Evolutionary conservation across 148 eudicot species (phyloP), one percentile per base, ranked within the genome.

Genomic region (Linanthus parryae): DNA sequence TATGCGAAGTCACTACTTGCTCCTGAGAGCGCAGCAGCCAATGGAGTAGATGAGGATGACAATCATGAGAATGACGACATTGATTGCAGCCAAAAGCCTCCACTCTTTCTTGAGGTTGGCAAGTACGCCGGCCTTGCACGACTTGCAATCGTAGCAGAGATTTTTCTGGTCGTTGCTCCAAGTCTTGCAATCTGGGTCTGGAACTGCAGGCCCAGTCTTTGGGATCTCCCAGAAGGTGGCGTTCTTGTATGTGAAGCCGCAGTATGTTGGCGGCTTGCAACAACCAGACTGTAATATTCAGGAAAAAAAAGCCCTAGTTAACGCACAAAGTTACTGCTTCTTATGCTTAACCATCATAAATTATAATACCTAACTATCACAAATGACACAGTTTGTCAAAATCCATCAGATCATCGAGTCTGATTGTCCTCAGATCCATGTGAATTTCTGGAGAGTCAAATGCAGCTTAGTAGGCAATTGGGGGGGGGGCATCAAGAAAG

Each of bases 221-320:
- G 35, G 35, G 35, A 31, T 11, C 10, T 34, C 59, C 95, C 89
- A 85, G 7, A 48, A 62, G 2, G 87, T 86, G 3, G 82, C 70
- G 6, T 69, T 80, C 51, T 60, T 40, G 9, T 51, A 71, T 35
- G 56, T 25, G 34, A 71, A 76, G 3, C 70, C 76, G 31, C 95
- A 83, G 11, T 46, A 28, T 2, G 48, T 40, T 35, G 87, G 84
- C 48, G 95, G 91, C 69, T 74, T 86, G 77, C 91, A 86, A 46
- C 95, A 86, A 14, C 91, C 77, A 2, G 78, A 67, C 95, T 80
- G 74, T 30, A 54, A 31, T 31, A 31, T 11, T 5, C 35, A 31
- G 35, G 11, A 31, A 31, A 31, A 31, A 5, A 31, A 5, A 31
- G 5, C 5, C 5, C 7, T 31, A 31, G 35, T 31, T 5, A 31